Base-by-base conservation (phyloP, 306 rosid species). In the Quercus engelmannii region DNA sequence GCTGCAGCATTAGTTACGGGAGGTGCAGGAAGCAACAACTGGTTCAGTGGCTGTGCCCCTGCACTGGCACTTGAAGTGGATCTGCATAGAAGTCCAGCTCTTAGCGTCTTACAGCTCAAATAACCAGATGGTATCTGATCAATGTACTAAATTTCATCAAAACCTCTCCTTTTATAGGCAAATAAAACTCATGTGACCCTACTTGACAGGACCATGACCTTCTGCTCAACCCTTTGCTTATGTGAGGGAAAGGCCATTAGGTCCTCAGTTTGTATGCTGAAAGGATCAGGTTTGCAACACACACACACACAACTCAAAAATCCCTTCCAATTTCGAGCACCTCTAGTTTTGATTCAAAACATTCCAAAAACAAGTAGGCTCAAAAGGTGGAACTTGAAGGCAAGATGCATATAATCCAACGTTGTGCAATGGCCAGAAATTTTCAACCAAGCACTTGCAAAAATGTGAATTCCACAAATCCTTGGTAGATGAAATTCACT, bases 11-110 rank as follows among this genome's bases (percentile, higher is more conserved):
- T 90, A 26, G 89, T 76, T 51, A 85, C 61, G 4, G 89, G 78
- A 69, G 97, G 92, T 79, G 92, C 98, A 72, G 98, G 91, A 88
- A 93, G 96, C 79, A 87, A 38, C 79, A 88, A 75, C 75, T 91
- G 99, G 78, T 96, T 90, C 79, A 89, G 85, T 71, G 97, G 79
- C 83, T 84, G 91, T 69, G 92, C 82, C 78, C 89, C 89, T 23
- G 90, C 93, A 78, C 84, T 86, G 54, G 89, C 79, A 84, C 83
- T 79, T 63, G 97, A 83, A 82, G 89, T 46, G 31, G 90, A 88
- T 76, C 94, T 94, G 91, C 83, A 81, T 75, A 87, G 75, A 52
- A 21, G 35, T n/a, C 49, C 1, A 25, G 43, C 41, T 76, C 28
- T 75, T 76, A 69, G 26, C 23, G 33, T 76, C 23, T 75, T 76